Base-by-base conservation (phyloP, 139 green algal genomes). In the Zygnema circumcarinatum region DNA sequence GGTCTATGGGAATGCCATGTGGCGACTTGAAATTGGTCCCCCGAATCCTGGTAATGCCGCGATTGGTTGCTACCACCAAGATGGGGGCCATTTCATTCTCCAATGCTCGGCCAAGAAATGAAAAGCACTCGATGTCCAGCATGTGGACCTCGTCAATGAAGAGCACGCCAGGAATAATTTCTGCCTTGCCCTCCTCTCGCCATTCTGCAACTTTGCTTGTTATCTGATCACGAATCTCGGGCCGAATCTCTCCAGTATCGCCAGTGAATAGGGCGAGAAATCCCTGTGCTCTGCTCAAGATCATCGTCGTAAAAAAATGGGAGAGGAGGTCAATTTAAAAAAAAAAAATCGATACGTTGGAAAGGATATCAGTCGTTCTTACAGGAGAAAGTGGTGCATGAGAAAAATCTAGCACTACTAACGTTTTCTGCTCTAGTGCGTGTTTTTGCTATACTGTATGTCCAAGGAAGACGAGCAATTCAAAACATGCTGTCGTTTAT, bases 51-150 rank as follows among this genome's bases (percentile, higher is more conserved):
- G 85, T 89, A 39, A 90, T 90, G 83, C 97, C 97, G 31, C 97
- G 88, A 92, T 99, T 99, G 84, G 97, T 99, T 54, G 97, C 97
- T 2, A 98, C 94, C 22, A 99, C 96, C 67, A 99, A 94, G n/a
- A 99, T 93, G 36, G 97, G 97, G 2, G 97, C 94, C 95, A 99
- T 98, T 84, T 99, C 96, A 74, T 95, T 97, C 85, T 99, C 97
- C 53, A 99, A 95, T 1, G 97, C 97, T 1, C 96, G 92, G 91
- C 98, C 98, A 7, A 99, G 92, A 94, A 98, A 99, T 16, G 94
- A 97, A 93, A 99, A 99, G 94, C 97, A 99, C 91, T 99, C 97
- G 52, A 99, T 98, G 93, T 99, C 97, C n/a, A 99, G 93, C 97
- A 99, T 99, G 94, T 99, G 97, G 75, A 98, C 94, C 91, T 97